phyloP scores from a whole-genome alignment of 1,284 basidiomycete species.

The Cronartium quercuum region DNA sequence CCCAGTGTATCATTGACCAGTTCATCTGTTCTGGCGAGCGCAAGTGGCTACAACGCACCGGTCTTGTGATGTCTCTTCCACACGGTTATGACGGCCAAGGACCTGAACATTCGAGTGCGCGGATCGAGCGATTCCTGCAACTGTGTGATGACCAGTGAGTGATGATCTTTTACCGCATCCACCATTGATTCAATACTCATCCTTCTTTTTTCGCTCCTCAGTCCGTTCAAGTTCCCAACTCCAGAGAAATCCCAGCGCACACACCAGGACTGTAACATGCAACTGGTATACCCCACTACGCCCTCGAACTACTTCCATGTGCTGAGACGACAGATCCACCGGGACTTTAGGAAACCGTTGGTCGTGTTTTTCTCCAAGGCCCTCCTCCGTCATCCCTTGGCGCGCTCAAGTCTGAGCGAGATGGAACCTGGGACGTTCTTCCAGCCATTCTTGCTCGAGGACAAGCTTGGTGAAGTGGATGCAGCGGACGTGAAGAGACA shows the following conservation, averaged over 20 bases:
- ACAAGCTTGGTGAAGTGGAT: conserved; percentile 65
- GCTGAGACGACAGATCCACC: conserved; percentile 85
- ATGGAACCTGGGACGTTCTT: conserved; percentile 84
- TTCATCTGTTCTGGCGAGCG: conserved; percentile 96
- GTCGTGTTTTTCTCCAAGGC: conserved; percentile 76
- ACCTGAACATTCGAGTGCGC: conserved; percentile 93
- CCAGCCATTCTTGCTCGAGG: conserved; percentile 85
- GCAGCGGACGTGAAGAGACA: conserved; percentile 79
- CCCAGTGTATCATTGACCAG: conserved; percentile 97
- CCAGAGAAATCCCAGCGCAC: conserved; percentile 85
- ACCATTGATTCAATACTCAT: no score
- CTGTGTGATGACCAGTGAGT: conserved; percentile 98
- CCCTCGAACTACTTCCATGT: conserved; percentile 59
- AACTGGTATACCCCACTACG: conserved; percentile 83
- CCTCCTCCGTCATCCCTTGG: conserved; percentile 76
- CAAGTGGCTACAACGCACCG: conserved; percentile 95
- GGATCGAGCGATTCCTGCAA: conserved; percentile 94
- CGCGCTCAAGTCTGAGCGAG: conserved; percentile 77
- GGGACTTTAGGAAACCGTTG: conserved; percentile 91
- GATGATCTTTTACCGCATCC: neutral
- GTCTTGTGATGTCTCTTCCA: conserved; percentile 75
- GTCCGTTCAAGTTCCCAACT: conserved; percentile 70
- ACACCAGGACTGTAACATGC: conserved; percentile 99
- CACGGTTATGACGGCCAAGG: conserved; percentile 99
- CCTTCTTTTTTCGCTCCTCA: conserved; percentile 5